A percentile compares a stretch with the other conserved stretches of the same genome.
phyloP scores from a whole-genome alignment of 768 basidiomycete genomes.

The Leccinum barrowsii region DNA sequence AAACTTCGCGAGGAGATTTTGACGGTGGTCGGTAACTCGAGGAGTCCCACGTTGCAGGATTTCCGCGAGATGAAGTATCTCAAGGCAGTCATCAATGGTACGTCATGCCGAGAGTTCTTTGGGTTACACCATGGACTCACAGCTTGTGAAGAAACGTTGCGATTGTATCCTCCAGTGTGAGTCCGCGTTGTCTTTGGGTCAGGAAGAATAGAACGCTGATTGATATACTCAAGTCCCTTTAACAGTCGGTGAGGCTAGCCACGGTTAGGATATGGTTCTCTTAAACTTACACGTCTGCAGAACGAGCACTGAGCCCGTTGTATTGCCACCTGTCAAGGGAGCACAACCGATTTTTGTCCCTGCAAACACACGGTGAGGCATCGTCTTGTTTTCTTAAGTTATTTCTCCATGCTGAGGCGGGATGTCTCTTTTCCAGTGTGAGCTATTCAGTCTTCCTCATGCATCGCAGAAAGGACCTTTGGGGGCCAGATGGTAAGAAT shows the following conservation, averaged over 20 bases:
- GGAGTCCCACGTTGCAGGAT: slow-evolving; percentile 30
- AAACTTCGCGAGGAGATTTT: slow-evolving; percentile 33
- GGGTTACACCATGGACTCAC: background rate
- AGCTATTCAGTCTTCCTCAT: slow-evolving; percentile 50
- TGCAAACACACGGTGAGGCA: slow-evolving; percentile 25
- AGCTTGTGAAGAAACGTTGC: slow-evolving; percentile 27
- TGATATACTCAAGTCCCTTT: slow-evolving; percentile 18
- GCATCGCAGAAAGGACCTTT: slow-evolving; percentile 60
- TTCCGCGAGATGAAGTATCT: slow-evolving; percentile 39
- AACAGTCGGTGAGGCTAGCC: slow-evolving; percentile 17
- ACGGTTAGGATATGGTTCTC: background rate
- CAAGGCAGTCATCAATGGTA: slow-evolving; percentile 37
- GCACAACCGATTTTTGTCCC: slow-evolving; percentile 33
- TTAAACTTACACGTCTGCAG: slow-evolving; percentile 10
- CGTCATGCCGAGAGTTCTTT: background rate
- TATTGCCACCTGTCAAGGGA: slow-evolving; percentile 23
- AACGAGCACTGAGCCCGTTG: slow-evolving; percentile 17
- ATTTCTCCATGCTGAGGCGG: background rate
- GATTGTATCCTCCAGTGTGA: slow-evolving; percentile 31
- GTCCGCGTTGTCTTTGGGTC: background rate
- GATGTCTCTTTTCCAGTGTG: slow-evolving; percentile 25
- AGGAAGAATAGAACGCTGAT: background rate
- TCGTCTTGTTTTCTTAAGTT: background rate
- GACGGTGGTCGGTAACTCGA: slow-evolving; percentile 23
- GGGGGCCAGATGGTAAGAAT: slow-evolving; percentile 60